Conservation (phyloP, 2,329 filamentous ascomycete species). For the Colletotrichum tropicicola region DNA sequence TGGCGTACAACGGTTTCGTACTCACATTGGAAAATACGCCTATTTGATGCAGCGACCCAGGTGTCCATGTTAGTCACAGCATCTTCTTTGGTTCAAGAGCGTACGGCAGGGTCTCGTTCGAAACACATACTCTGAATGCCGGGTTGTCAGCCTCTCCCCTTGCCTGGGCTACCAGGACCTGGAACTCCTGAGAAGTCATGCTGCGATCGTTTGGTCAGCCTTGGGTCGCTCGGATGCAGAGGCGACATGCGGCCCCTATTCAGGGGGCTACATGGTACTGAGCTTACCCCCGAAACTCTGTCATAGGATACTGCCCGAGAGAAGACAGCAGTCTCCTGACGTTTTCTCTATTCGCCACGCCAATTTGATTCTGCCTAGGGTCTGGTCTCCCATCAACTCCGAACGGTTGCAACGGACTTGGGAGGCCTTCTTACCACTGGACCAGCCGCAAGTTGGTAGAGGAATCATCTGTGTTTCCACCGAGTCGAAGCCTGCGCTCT, state of each 20-base stretch:
- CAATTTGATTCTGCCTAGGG: slow-evolving; percentile 61
- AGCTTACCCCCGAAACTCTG: slow-evolving; percentile 57
- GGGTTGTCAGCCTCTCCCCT: slow-evolving; percentile 61
- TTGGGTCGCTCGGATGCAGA: neutral
- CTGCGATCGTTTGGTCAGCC: slow-evolving; percentile 46
- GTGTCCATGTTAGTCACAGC: slow-evolving; percentile 6
- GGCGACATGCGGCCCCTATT: neutral
- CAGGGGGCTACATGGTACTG: no score
- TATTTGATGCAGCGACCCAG: slow-evolving; percentile 34
- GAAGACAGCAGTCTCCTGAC: slow-evolving; percentile 63
- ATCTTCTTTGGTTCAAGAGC: neutral
- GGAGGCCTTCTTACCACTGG: slow-evolving; percentile 58
- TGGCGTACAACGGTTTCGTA: no score
- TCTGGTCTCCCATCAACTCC: slow-evolving; percentile 44
- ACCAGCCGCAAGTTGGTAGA: slow-evolving; percentile 76
- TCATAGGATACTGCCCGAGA: slow-evolving; percentile 65
- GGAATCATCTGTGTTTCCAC: slow-evolving; percentile 73
- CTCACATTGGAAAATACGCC: slow-evolving; percentile 71
- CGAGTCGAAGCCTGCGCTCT: slow-evolving; percentile 71
- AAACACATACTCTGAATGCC: slow-evolving; percentile 60
- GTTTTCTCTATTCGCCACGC: slow-evolving; percentile 61
- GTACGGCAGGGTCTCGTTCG: no score
- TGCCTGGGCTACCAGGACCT: slow-evolving; percentile 65
- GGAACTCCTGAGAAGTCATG: slow-evolving; percentile 66
- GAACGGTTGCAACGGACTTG: neutral